These are phyloP conservation scores for Takakia lepidozioides DNA, from an alignment of 225 moss, liverwort and hornwort genomes.

Conservation along the genomic window DNA sequence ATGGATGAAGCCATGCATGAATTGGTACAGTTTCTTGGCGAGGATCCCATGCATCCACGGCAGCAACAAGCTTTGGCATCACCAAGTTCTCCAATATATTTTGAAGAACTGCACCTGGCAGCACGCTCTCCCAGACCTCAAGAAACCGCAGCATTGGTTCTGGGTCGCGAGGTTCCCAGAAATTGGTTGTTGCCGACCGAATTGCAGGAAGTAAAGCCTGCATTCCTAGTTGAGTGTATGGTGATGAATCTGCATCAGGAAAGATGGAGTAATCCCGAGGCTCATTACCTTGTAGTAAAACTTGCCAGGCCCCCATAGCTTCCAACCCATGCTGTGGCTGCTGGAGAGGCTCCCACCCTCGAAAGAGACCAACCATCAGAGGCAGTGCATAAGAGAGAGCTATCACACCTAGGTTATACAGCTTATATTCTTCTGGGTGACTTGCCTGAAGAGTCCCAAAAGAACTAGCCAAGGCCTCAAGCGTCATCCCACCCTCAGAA, in stretches of 20 bases:
- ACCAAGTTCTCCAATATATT: constrained; percentile 73
- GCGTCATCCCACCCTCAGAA: constrained; percentile 41
- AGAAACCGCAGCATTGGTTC: constrained; percentile 83
- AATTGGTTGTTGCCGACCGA: constrained; percentile 58
- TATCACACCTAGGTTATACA: constrained; percentile 66
- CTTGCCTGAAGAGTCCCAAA: constrained; percentile 48
- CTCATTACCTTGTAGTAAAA: constrained; percentile 64
- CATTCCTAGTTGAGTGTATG: constrained; percentile 76
- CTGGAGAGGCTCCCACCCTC: constrained; percentile 79
- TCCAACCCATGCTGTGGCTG: constrained; percentile 67
- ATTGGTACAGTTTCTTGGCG: constrained; percentile 90
- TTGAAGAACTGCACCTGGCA: constrained; percentile 59
- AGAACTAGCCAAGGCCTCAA: constrained; percentile 51
- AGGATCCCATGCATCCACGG: constrained; percentile 93
- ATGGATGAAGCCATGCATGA: constrained; percentile 95
- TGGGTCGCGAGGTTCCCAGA: constrained; percentile 88
- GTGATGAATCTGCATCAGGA: constrained; percentile 50
- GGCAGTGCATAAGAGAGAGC: constrained; percentile 72
- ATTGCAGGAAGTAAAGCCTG: constrained; percentile 73
- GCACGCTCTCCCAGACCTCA: constrained; percentile 85
- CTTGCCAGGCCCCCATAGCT: constrained; percentile 59
- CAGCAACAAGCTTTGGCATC: constrained; percentile 79
- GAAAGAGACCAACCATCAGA: constrained; percentile 54
- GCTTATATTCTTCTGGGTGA: constrained; percentile 65
- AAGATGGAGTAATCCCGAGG: constrained; percentile 63